Percentiles rank a stretch among this genome's conserved stretches.
Conservation (phyloP, 805 yeast genomes). For the Candida xiaguanensis region DNA sequence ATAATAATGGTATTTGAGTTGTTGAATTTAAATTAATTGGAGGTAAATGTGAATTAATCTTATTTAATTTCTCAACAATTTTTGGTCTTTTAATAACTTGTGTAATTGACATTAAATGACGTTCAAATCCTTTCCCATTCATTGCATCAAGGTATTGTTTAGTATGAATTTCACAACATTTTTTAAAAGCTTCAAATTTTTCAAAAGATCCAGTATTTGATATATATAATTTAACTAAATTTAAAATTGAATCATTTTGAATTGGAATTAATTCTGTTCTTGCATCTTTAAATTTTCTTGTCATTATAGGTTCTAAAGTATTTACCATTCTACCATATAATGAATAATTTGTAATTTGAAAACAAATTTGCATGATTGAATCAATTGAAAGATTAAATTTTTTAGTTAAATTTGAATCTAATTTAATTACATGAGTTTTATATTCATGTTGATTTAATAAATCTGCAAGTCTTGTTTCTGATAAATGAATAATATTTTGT, state of each 20-base stretch:
- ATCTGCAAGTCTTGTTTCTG: conserved; percentile 58
- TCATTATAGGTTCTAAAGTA: conserved; percentile 59
- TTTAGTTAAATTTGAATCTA: conserved; percentile 32
- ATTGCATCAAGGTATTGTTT: conserved; percentile 48
- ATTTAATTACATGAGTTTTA: conserved; percentile 36
- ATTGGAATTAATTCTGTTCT: conserved; percentile 68
- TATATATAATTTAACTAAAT: conserved; percentile 60
- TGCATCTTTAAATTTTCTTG: conserved; percentile 63
- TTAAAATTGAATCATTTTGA: conserved; percentile 50
- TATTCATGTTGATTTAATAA: conserved; percentile 56
- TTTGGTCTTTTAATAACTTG: conserved; percentile 49
- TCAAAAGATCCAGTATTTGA: conserved; percentile 45
- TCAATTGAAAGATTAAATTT: conserved; percentile 45
- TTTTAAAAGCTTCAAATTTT: conserved; percentile 49
- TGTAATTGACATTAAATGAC: conserved; percentile 64
- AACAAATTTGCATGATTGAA: conserved; percentile 48
- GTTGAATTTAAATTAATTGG: conserved; percentile 16
- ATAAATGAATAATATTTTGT: conserved; percentile 46
- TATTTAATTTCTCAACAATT: conserved; percentile 31
- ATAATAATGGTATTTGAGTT: conserved; percentile 27
- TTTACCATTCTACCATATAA: conserved; percentile 49
- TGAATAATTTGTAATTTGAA: conserved; percentile 54
- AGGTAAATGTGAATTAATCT: conserved; percentile 32
- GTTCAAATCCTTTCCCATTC: conserved; percentile 65
- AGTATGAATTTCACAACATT: conserved; percentile 52